Evolutionary conservation across 768 basidiomycete species (phyloP).

Genomic region (Mycena filopes): DNA sequence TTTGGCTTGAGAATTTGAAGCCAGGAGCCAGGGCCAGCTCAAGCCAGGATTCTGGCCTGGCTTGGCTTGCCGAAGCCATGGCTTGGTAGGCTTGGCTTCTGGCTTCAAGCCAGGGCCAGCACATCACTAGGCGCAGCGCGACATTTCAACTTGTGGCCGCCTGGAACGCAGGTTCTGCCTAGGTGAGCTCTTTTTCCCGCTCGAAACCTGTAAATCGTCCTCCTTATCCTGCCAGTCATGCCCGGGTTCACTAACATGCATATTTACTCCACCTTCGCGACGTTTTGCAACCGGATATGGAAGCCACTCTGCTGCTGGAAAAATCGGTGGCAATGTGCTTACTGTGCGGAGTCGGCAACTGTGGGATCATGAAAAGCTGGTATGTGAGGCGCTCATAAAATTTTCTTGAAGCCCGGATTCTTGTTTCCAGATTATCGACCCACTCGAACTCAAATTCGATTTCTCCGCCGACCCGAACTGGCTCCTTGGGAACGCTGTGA

Average conservation of each 20-base stretch:
- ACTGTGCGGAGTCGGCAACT: constrained; percentile 10
- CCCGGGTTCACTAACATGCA: constrained; percentile 17
- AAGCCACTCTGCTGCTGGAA: constrained; percentile 13
- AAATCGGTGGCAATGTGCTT: constrained; percentile 16
- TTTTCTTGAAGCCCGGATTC: too few relatives aligned
- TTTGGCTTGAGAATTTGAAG: too few relatives aligned
- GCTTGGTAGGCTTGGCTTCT: too few relatives aligned
- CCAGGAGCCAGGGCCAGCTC: too few relatives aligned
- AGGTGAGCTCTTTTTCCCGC: not conserved
- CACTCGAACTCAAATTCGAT: constrained; percentile 15
- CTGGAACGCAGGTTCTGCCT: constrained; percentile 1
- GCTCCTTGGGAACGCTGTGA: constrained; percentile 13
- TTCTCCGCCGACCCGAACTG: constrained; percentile 23
- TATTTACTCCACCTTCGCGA: constrained; percentile 23
- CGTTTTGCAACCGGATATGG: constrained; percentile 26
- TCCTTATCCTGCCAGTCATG: not conserved
- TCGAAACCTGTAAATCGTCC: not conserved
- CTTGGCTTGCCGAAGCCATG: too few relatives aligned
- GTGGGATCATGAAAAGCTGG: constrained; percentile 30
- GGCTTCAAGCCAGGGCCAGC: too few relatives aligned
- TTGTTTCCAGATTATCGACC: constrained; percentile 20
- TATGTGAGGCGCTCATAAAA: not conserved
- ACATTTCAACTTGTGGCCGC: constrained; percentile 22
- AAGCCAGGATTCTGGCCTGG: too few relatives aligned
- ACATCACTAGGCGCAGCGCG: too few relatives aligned